Evolutionary conservation across 2,329 filamentous ascomycete genomes (phyloP).

Genomic region (Cordyceps javanica): DNA sequence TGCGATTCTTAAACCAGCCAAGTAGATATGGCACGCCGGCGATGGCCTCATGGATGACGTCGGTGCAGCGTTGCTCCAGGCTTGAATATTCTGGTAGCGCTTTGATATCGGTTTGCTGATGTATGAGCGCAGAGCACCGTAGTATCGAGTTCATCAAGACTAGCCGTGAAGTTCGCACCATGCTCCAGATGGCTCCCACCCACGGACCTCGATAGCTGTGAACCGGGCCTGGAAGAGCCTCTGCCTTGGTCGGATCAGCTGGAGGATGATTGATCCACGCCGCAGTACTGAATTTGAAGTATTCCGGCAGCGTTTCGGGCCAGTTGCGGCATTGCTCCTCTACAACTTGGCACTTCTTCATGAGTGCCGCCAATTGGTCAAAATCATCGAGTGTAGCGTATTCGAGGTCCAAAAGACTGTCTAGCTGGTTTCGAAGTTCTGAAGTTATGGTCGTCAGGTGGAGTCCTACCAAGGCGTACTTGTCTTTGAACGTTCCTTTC

Average conservation of each 20-base stretch:
- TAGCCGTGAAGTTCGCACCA: neutral
- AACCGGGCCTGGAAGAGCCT: neutral
- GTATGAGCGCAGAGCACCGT: neutral
- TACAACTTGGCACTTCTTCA: neutral
- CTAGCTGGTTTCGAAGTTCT: neutral
- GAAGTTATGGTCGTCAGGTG: neutral
- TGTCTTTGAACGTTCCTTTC: slow-evolving; percentile 3
- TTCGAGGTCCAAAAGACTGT: neutral
- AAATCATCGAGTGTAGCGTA: neutral
- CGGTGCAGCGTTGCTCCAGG: neutral
- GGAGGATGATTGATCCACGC: neutral
- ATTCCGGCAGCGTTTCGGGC: neutral
- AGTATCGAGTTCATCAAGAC: neutral
- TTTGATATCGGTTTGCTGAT: neutral
- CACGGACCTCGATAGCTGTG: neutral
- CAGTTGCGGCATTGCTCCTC: neutral
- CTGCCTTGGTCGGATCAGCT: neutral
- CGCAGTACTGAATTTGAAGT: neutral
- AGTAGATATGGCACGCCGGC: neutral
- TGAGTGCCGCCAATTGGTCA: neutral
- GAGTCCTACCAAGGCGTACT: neutral
- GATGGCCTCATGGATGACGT: neutral
- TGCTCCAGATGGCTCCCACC: neutral
- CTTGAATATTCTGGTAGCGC: neutral
- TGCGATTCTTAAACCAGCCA: slow-evolving; percentile 2